Evolutionary conservation across 2,329 filamentous ascomycete genomes (phyloP).

Genomic region (Venturiaceae sp.): DNA sequence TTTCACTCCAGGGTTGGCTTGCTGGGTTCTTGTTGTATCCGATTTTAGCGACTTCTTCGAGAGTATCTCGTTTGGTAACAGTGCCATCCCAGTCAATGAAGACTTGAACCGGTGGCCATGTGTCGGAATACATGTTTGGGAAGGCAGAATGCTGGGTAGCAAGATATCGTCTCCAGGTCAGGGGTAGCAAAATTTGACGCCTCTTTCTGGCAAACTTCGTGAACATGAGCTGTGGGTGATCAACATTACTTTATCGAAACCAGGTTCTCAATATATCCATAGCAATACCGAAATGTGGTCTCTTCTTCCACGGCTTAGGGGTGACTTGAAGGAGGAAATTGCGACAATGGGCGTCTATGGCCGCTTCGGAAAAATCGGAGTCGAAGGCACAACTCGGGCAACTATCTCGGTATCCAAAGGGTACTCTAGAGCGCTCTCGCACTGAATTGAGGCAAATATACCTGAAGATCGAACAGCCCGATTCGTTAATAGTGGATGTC

Average conservation of each 20-base stretch:
- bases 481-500: background rate
- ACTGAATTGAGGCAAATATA: background rate
- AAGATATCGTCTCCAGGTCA: background rate
- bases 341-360: background rate
- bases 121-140: background rate
- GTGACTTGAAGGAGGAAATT: background rate
- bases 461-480: background rate
- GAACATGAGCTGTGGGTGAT: no score
- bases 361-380: background rate
- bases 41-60: conserved; percentile 30
- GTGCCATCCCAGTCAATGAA: conserved; percentile 40
- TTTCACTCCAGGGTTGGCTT: conserved; percentile 21
- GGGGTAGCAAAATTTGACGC: background rate
- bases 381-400: background rate
- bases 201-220: background rate
- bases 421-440: background rate
- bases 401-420: background rate
- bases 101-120: conserved; percentile 17
- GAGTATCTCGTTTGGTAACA: conserved; percentile 33
- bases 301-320: no score
- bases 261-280: no score
- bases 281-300: no score
- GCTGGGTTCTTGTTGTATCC: conserved; percentile 15
- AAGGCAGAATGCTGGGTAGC: background rate
- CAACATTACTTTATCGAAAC: no score